Evolutionary conservation across 164 flowering plant species (phyloP), one percentile per base, ranked within the genome.

Genomic region (Vitis amurensis): DNA sequence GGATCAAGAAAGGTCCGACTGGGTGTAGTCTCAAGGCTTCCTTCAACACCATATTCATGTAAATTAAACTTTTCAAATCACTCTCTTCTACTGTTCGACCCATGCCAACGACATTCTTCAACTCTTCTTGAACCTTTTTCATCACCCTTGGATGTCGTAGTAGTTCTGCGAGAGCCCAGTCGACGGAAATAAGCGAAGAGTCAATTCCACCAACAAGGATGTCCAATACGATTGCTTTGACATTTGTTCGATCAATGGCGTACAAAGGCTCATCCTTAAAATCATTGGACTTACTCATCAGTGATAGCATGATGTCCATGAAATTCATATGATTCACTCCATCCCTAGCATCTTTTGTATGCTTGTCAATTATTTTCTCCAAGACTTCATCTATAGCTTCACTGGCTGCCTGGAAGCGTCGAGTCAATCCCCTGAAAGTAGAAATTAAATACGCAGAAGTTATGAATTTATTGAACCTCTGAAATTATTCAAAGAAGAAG

Each of bases 1-100:
- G 82, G 23, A 79, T 11, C 5, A 82, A 76, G 11, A 79, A 29
- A n/a, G 85, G 81, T 0, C 55, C 77, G 0, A 69, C 74, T 16
- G 83, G 85, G 57, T 82, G 79, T 1, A 82, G 68, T 64, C 85
- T 65, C 64, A 79, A 11, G 75, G 31, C 62, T 66, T 80, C 83
- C 65, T 77, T 80, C 53, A 80, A 53, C 27, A 77, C 78, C 80
- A 74, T 76, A 61, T 71, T 75, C 66, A 76, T 62, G 73, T 80
- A 80, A 10, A 63, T 48, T 23, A 80, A 44, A 44, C 59, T 57
- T 2, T 29, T 52, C 63, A 80, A 74, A 69, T 80, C 80, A 1
- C 49, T 29, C 27, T 77, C 79, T 23, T 75, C 81, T 13, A 73
- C 79, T 48, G 29, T 57, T 10, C 76, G 44, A 13, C 64, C 52